These are phyloP conservation scores for Pichia sp. DNA, from an alignment of 1,139 yeast species.

Conservation along the genomic window DNA sequence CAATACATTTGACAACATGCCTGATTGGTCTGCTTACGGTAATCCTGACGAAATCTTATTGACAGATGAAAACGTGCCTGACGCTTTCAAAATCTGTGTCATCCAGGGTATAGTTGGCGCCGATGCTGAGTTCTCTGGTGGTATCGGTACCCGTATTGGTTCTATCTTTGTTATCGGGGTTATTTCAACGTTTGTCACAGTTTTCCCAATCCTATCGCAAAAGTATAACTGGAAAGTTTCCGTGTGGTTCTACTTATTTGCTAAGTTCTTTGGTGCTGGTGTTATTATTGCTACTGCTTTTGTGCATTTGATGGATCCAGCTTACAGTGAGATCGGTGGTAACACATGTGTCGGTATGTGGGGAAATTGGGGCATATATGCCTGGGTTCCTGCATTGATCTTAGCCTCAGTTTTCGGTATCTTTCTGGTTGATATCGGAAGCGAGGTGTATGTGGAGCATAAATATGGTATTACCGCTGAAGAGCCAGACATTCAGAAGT, in stretches of 20 bases:
- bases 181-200: slow-evolving; percentile 55
- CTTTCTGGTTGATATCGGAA: slow-evolving; percentile 29
- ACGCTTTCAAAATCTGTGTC: slow-evolving; percentile 20
- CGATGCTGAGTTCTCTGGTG: slow-evolving; percentile 18
- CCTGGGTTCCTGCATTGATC: slow-evolving; percentile 36
- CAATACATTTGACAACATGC: slow-evolving; percentile 12
- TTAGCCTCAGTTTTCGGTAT: slow-evolving; percentile 26
- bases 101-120: slow-evolving; percentile 21
- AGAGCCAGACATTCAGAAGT: slow-evolving; percentile 19
- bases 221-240: slow-evolving; percentile 51
- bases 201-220: slow-evolving; percentile 54
- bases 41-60: slow-evolving; percentile 15
- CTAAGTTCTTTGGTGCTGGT: slow-evolving; percentile 88
- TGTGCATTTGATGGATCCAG: slow-evolving; percentile 80
- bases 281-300: slow-evolving; percentile 88
- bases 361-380: slow-evolving; percentile 39
- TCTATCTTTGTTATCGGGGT: slow-evolving; percentile 64
- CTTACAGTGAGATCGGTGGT: slow-evolving; percentile 50
- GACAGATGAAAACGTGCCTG: slow-evolving; percentile 17
- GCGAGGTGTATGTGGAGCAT: slow-evolving; percentile 31
- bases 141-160: slow-evolving; percentile 63
- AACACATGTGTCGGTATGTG: slow-evolving; percentile 45
- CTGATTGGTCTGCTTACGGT: slow-evolving; percentile 19
- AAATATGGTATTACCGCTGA: slow-evolving; percentile 25
- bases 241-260: slow-evolving; percentile 61